Conservation (phyloP, 2,329 filamentous ascomycete genomes). For the Colletotrichum lini region DNA sequence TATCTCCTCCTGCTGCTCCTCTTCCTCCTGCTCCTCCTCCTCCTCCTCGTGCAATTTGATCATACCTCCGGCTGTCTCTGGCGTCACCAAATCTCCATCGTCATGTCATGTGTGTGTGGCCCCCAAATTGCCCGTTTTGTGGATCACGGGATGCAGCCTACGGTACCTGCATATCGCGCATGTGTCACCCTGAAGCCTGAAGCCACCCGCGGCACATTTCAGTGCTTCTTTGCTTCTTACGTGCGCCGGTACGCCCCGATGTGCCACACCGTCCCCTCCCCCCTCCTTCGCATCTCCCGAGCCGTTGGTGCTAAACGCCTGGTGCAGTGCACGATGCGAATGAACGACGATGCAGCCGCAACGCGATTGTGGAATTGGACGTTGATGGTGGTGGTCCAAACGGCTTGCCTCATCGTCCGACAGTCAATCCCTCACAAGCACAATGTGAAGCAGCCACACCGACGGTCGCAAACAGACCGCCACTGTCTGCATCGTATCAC, state of each 20-base stretch:
- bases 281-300: constrained; percentile 16
- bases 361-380: constrained; percentile 5
- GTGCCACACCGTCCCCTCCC: constrained; percentile 12
- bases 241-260: constrained; percentile 29
- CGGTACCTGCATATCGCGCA: constrained; percentile 38
- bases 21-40: neutral
- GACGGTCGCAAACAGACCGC: neutral
- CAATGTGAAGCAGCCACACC: constrained; percentile 22
- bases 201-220: constrained; percentile 37
- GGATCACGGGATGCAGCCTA: constrained; percentile 15
- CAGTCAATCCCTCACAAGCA: neutral
- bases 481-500: constrained; percentile 12
- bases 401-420: neutral
- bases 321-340: constrained; percentile 9
- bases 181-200: constrained; percentile 34
- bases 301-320: constrained; percentile 38
- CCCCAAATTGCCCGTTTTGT: constrained; percentile 4
- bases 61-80: neutral
- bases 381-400: constrained; percentile 18
- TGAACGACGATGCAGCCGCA: constrained; percentile 3
- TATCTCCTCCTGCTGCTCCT: neutral
- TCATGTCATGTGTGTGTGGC: neutral
- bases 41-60: neutral
- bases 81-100: neutral
- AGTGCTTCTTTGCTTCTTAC: neutral